Evolutionary conservation across 306 rosid species (phyloP).

Genomic region (Albizia julibrissin): DNA sequence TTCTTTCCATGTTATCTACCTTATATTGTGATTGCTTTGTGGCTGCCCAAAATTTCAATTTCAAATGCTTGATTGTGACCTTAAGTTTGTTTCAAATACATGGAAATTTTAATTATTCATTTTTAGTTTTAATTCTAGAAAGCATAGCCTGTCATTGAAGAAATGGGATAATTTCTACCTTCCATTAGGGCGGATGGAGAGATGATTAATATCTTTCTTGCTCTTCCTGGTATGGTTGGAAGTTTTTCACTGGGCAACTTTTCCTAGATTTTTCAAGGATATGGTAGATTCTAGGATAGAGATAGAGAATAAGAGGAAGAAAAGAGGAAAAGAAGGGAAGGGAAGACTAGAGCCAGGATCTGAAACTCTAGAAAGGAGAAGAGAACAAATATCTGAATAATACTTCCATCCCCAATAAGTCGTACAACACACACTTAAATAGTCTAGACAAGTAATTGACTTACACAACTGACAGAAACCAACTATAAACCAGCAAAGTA

Average conservation of each 20-base stretch:
- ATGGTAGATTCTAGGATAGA: too few species aligned
- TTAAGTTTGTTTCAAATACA: constrained; percentile 15
- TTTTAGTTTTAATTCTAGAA: background rate
- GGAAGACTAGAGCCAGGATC: too few species aligned
- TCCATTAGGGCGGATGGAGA: background rate
- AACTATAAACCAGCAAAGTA: too few species aligned
- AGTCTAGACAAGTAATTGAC: too few species aligned
- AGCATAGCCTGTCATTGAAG: background rate
- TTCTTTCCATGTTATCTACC: background rate
- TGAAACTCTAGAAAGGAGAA: too few species aligned
- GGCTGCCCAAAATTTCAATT: background rate
- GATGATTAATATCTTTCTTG: background rate
- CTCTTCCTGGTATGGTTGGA: too few species aligned
- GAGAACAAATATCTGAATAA: too few species aligned
- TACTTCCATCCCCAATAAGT: too few species aligned
- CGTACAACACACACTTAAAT: too few species aligned
- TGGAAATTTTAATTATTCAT: constrained; percentile 9
- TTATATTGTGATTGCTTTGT: background rate
- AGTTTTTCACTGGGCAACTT: background rate
- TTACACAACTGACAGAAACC: too few species aligned
- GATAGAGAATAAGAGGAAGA: too few species aligned
- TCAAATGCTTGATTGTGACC: constrained; percentile 6
- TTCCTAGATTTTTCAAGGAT: background rate
- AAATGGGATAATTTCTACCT: background rate
- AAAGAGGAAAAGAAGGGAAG: too few species aligned